Base-by-base conservation (phyloP, 2,329 filamentous ascomycete species). In the Beauveria varroae region DNA sequence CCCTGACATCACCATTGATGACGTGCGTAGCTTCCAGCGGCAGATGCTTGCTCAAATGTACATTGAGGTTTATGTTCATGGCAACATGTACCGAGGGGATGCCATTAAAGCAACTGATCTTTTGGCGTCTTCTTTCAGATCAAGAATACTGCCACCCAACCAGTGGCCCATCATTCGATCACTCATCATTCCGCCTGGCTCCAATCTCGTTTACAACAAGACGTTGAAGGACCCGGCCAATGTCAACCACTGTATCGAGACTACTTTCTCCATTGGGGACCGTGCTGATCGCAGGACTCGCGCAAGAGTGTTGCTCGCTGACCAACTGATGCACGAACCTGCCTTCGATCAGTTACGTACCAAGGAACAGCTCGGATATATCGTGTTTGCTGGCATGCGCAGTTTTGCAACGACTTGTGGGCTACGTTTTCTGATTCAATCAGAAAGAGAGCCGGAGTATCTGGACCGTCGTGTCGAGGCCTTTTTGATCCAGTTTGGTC, bases 361-460 rank as follows among this genome's bases (percentile, higher is more conserved):
- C 49, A 97, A 98, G 75, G 93, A 99, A 73, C 93, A 99, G 75
- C 87, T 99, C 7, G 95, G 95, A 14, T 99, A 99, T 68, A 90
- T 99, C 58, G 93, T 99, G 0, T 96, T 93, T 75, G 93, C 90
- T 54, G 90, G 91, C 30, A 81, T 86, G 12, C 81, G 88, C 44
- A 82, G 83, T 57, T 85, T 89, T 60, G 78, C 86, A n/a, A 92
- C 89, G 0, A 93, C 89, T 0, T 88, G 91, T 68, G 91, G 90
- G 1, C 95, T 95, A 74, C 85, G 93, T 6, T 89, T 99, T 65
- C 84, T 98, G 64, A 91, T 99, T 34, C 95, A 99, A 77, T 96
- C 91, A 71, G 93, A 99, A 75, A 88, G 88, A 71, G 86, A 88
- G 2, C 88, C 90, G 0, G 81, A 87, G 47, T 98, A 96, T 69